These are phyloP conservation scores for Macrolepiota albuminosa DNA, from an alignment of 768 basidiomycete species.

Conservation along the genomic window DNA sequence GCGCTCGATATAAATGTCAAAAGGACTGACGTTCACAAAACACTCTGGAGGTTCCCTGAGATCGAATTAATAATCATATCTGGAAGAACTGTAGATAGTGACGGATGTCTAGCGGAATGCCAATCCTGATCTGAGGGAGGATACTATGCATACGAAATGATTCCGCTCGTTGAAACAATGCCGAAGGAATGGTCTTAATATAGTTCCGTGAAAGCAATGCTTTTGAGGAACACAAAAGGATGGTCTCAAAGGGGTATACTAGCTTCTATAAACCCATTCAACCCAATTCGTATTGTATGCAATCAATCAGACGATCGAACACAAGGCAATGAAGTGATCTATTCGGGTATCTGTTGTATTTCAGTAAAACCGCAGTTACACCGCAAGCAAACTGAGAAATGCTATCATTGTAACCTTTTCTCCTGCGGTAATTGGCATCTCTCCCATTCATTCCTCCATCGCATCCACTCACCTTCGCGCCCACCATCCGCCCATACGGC, in stretches of 20 bases:
- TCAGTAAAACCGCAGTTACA: neutral
- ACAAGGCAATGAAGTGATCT: neutral
- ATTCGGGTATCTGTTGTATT: neutral
- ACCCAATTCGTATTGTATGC: neutral
- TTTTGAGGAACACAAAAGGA: neutral
- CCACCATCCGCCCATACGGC: slow-evolving; percentile 78
- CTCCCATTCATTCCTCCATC: slow-evolving; percentile 61
- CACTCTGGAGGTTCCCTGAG: no score
- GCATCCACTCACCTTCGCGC: slow-evolving; percentile 61
- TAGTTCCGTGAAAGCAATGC: no score
- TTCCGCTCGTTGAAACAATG: no score
- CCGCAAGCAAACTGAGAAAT: neutral
- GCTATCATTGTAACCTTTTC: slow-evolving; percentile 18
- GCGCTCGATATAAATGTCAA: no score
- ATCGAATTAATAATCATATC: neutral
- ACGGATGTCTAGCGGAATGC: neutral
- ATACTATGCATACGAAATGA: no score
- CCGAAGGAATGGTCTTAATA: no score
- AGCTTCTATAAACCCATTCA: neutral
- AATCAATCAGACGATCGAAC: neutral
- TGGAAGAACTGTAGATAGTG: neutral
- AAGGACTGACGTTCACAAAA: neutral
- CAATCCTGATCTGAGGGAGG: no score
- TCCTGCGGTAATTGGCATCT: slow-evolving; percentile 19
- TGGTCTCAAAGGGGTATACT: neutral